A percentile compares a stretch with the other conserved stretches of the same genome.
phyloP scores from a whole-genome alignment of 805 yeast species.

The Suhomyces sp. region DNA sequence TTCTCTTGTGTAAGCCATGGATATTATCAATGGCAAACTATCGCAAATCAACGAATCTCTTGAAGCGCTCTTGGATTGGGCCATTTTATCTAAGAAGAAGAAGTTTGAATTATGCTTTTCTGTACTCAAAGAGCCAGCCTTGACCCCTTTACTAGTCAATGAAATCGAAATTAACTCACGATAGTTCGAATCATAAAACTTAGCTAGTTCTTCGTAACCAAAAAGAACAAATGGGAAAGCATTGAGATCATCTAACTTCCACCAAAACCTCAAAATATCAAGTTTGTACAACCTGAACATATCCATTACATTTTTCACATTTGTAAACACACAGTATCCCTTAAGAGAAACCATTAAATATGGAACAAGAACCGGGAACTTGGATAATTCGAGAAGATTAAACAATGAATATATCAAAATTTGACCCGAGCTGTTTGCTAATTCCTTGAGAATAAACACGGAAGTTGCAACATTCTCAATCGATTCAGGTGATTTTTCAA shows the following conservation, averaged over 20 bases:
- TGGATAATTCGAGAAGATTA: slow-evolving; percentile 43
- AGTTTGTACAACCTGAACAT: slow-evolving; percentile 32
- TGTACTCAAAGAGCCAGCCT: slow-evolving; percentile 14
- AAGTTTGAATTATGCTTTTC: slow-evolving; percentile 14
- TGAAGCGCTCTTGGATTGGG: neutral
- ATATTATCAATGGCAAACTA: slow-evolving; percentile 39
- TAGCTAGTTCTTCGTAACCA: slow-evolving; percentile 27
- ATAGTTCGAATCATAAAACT: slow-evolving; percentile 34
- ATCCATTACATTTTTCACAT: slow-evolving; percentile 9
- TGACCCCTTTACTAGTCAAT: too few species aligned
- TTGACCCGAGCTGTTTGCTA: slow-evolving; percentile 31
- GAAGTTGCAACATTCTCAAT: slow-evolving; percentile 41
- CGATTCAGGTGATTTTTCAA: slow-evolving; percentile 11
- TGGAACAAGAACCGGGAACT: slow-evolving; percentile 25
- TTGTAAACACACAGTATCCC: slow-evolving; percentile 19
- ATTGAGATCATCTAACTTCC: slow-evolving; percentile 28
- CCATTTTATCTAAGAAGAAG: neutral
- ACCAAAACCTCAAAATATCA: slow-evolving; percentile 46
- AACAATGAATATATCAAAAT: slow-evolving; percentile 35
- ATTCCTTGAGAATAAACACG: slow-evolving; percentile 30
- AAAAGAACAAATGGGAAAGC: slow-evolving; percentile 44
- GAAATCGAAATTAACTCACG: slow-evolving; percentile 40
- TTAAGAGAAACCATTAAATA: slow-evolving; percentile 29
- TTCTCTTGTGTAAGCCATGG: slow-evolving; percentile 42
- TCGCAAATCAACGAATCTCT: slow-evolving; percentile 24